A percentile compares a stretch with the other conserved stretches of the same genome.
These are phyloP conservation scores for Oryza glumipatula DNA, from an alignment of 176 grass and related monocot genomes.

Conservation along the genomic window DNA sequence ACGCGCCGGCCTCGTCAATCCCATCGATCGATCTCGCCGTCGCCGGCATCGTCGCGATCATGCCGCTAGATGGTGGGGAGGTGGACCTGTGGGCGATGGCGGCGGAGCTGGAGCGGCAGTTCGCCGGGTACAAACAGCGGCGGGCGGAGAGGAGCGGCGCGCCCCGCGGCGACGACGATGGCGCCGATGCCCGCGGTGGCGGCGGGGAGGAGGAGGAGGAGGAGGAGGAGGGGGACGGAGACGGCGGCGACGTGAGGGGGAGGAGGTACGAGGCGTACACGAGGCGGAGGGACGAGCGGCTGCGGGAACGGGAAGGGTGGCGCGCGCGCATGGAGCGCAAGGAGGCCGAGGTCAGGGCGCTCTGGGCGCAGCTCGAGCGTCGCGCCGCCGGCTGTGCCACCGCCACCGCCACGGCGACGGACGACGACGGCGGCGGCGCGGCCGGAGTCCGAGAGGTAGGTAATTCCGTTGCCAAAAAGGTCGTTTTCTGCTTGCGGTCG, in stretches of 20 bases:
- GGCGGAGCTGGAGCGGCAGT: constrained; percentile 71
- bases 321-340: constrained; percentile 62
- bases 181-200: background rate
- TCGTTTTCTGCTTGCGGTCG: background rate
- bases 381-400: background rate
- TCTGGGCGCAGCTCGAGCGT: constrained; percentile 66
- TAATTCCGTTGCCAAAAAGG: constrained; percentile 36
- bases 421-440: background rate
- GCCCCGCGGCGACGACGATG: background rate
- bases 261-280: constrained; percentile 61
- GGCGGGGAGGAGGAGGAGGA: background rate
- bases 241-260: constrained; percentile 26
- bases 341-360: constrained; percentile 65
- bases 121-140: constrained; percentile 71
- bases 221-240: background rate
- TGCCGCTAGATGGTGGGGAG: constrained; percentile 27
- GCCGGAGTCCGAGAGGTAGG: constrained; percentile 37
- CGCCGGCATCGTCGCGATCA: background rate
- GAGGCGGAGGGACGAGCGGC: constrained; percentile 66
- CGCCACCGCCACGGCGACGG: background rate
- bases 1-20: too few relatives aligned
- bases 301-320: constrained; percentile 53
- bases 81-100: constrained; percentile 70
- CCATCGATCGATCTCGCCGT: too few relatives aligned
- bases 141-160: constrained; percentile 4